Evolutionary conservation across 2,329 filamentous ascomycete species (phyloP), one percentile per base, ranked within the genome.

Genomic region (Dissoconium aciculare): DNA sequence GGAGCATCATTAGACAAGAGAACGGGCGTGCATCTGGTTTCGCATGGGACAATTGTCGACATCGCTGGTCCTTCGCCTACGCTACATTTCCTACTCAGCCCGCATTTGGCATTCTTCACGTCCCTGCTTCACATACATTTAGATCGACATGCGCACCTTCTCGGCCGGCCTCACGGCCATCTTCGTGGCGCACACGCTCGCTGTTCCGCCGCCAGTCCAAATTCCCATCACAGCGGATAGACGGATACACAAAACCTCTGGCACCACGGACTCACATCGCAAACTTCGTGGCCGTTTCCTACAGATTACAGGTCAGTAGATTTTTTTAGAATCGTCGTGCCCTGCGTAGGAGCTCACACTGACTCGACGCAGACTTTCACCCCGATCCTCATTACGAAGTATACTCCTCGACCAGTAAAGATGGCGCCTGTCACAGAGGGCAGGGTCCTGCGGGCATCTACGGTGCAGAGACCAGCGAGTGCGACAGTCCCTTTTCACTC

Each of bases 371-470:
- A 93, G 89, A 98, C 59, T 69, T 95, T 45, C 89, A 98, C 50
- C 83, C 84, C 27, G 89, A 98, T 54, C 71, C 72, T 26, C 80
- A 81, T 57, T 98, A 94, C 65, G 76, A 82, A 55, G 57, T 69
- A 5, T 78, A 85, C 53, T 70, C 81, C 8, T 78, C 79, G 14
- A 79, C 79, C 26, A 64, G 69, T 21, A 65, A 71, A 43, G 66
- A 70, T 16, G 58, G 69, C 39, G 76, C 78, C 38, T 98, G 89
- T 57, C 89, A 98, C 51, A 68, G 75, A 33, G 75, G 76, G 36
- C 62, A 71, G 36, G 89, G 89, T 9, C 62, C 71, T 4, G 79
- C 87, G 5, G 87, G 85, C 27, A 64, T 69, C 30, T 89, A 83
- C 50, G 89, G 89, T 47, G 76, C 84, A 33, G 81, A 89, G 55